A percentile compares a stretch with the other conserved stretches of the same genome.
Conservation (phyloP, 495 filamentous ascomycete genomes). For the Apodospora peruviana region DNA sequence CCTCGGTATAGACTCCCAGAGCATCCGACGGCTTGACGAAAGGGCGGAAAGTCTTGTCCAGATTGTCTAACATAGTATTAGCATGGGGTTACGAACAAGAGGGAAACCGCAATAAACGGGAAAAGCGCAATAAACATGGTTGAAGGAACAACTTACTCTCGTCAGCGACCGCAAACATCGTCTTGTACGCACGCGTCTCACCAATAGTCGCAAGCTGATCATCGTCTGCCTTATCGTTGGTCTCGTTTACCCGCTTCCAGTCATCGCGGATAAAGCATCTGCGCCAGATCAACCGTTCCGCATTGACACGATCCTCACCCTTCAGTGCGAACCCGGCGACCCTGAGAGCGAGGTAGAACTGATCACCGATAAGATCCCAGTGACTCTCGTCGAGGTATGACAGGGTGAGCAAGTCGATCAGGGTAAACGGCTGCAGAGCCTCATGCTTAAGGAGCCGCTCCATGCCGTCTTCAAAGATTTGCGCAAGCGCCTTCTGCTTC, state of each 20-base stretch:
- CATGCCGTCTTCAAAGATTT: slow-evolving; percentile 61
- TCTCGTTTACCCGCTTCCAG: slow-evolving; percentile 58
- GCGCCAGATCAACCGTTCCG: slow-evolving; percentile 75
- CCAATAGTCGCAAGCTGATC: slow-evolving; percentile 39
- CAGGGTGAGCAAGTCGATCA: slow-evolving; percentile 81
- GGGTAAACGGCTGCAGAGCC: slow-evolving; percentile 56
- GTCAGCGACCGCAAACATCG: slow-evolving; percentile 38
- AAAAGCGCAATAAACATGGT: too few relatives aligned
- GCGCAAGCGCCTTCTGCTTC: slow-evolving; percentile 56
- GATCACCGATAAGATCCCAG: slow-evolving; percentile 32
- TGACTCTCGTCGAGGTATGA: slow-evolving; percentile 45
- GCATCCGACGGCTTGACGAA: slow-evolving; percentile 43
- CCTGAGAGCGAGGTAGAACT: slow-evolving; percentile 69
- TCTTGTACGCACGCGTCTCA: slow-evolving; percentile 46
- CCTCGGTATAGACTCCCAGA: slow-evolving; percentile 47
- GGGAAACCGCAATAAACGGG: too few relatives aligned
- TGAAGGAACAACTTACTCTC: slow-evolving; percentile 33
- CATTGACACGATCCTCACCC: slow-evolving; percentile 45
- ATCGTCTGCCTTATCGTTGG: slow-evolving; percentile 45
- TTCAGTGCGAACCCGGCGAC: slow-evolving; percentile 55
- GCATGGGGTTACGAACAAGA: too few relatives aligned
- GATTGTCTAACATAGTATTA: slow-evolving; percentile 15
- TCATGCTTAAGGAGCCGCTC: slow-evolving; percentile 60
- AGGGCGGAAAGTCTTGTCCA: slow-evolving; percentile 32
- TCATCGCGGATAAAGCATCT: slow-evolving; percentile 74